These are phyloP conservation scores for Hsuehochloa calcarea DNA, from an alignment of 176 grass and related monocot genomes.

Conservation along the genomic window DNA sequence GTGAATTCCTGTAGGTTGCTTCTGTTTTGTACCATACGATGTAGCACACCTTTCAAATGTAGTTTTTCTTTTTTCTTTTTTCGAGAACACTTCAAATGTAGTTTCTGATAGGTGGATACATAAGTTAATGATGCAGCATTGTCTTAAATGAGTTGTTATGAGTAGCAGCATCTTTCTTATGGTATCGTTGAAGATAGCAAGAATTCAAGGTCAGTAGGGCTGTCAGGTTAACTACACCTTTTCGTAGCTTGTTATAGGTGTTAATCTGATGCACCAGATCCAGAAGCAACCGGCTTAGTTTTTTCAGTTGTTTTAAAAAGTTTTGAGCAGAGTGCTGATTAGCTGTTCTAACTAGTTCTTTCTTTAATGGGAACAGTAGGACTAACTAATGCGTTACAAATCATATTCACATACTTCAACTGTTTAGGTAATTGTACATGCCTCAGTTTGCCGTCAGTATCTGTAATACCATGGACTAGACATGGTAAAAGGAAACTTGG, in stretches of 20 bases:
- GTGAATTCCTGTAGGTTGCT: neutral
- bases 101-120: neutral
- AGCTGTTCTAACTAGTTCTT: neutral
- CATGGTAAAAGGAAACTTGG: neutral
- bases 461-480: neutral
- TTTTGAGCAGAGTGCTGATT: neutral
- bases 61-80: neutral
- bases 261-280: neutral
- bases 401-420: neutral
- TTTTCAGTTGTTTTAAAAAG: neutral
- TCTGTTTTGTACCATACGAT: neutral
- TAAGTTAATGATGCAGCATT: neutral
- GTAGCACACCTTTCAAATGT: neutral
- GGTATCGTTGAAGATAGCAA: neutral
- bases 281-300: neutral
- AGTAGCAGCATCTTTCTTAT: neutral
- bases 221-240: neutral
- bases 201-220: neutral
- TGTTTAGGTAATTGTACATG: neutral
- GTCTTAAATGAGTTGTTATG: neutral
- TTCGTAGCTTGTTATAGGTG: neutral
- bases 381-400: neutral
- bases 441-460: neutral
- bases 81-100: neutral
- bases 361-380: neutral